Evolutionary conservation across 2,329 filamentous ascomycete species (phyloP), one percentile per base, ranked within the genome.

Genomic region (Penicillium fuscoglaucum): DNA sequence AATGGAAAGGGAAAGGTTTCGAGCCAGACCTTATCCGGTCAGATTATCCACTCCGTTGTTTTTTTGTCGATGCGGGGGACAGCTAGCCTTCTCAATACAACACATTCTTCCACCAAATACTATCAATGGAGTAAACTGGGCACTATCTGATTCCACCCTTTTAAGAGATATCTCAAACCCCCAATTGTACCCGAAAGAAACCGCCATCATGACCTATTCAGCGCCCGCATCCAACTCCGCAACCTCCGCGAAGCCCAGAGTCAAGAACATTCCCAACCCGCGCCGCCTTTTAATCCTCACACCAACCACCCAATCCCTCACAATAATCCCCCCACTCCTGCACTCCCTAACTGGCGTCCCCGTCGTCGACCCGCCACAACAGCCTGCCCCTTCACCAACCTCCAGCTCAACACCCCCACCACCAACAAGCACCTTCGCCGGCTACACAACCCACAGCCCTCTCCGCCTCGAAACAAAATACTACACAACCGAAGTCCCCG

Each of bases 391-490:
- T 24, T 45, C 29, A 24, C 37, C 50, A n/a, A 44, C 51, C 12
- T 33, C 31, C 6, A 15, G 31, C 19, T 35, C 31, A 48, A 48
- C 29, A 35, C 19, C 31, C 3, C 15, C 61, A 21, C 31, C 64
- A n/a, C 55, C 66, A 4, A 63, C 67, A 13, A 60, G 66, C 17
- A 70, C 74, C 5, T 80, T 79, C 63, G 75, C 78, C 12, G 78
- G 78, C 19, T 80, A 80, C 60, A 80, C 78, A 10, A 76, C 75
- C 0, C 78, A 80, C 59, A 67, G 74, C 2, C 77, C 78, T 6
- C 67, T 80, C 31, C 66, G 58, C 6, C 64, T 80, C 47, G 47
- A 66, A 47, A 80, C 76, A 43, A 76, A 74, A 62, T 80, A 80
- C 64, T 80, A 80, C 60, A 69, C 62, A 5, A 70, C 76, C 6